These are phyloP conservation scores for Clathrospora elynae DNA, from an alignment of 2,329 filamentous ascomycete genomes.

Conservation along the genomic window DNA sequence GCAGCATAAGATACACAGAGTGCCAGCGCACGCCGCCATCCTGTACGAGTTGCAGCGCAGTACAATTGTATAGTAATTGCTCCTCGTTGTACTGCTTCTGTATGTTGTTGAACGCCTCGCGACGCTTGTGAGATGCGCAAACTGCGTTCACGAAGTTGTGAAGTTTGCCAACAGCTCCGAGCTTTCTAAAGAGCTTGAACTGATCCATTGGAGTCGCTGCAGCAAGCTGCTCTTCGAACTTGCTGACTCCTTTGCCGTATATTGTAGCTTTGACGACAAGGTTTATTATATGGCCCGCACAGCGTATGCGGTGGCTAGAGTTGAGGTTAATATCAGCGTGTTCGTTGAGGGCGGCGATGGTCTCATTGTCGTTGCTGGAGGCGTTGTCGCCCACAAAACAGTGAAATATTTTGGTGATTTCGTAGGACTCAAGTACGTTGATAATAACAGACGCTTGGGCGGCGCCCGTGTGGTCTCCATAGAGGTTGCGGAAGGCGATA, in stretches of 20 bases:
- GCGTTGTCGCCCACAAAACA: not conserved
- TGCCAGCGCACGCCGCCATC: not conserved
- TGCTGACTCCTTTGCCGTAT: slow-evolving; percentile 1
- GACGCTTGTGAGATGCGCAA: slow-evolving; percentile 1
- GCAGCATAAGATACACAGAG: not conserved
- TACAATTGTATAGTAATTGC: not conserved
- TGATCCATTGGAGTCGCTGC: not conserved
- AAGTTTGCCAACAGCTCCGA: slow-evolving; percentile 1
- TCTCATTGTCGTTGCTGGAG: not conserved
- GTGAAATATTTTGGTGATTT: too few species aligned
- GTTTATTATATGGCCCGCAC: slow-evolving; percentile 1
- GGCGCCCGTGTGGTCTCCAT: too few species aligned
- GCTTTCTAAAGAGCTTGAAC: not conserved
- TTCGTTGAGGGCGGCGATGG: not conserved
- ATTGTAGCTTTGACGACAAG: too few species aligned
- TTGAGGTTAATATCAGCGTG: not conserved
- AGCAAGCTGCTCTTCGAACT: slow-evolving; percentile 2
- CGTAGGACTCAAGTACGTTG: too few species aligned
- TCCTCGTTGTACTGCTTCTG: not conserved
- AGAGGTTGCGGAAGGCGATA: too few species aligned
- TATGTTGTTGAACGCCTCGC: not conserved
- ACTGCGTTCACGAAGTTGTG: slow-evolving; percentile 7
- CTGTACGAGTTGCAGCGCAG: not conserved
- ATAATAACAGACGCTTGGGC: too few species aligned
- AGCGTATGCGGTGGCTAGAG: not conserved